Conservation (phyloP, 495 filamentous ascomycete genomes). For the Parachaetomium inaequale region DNA sequence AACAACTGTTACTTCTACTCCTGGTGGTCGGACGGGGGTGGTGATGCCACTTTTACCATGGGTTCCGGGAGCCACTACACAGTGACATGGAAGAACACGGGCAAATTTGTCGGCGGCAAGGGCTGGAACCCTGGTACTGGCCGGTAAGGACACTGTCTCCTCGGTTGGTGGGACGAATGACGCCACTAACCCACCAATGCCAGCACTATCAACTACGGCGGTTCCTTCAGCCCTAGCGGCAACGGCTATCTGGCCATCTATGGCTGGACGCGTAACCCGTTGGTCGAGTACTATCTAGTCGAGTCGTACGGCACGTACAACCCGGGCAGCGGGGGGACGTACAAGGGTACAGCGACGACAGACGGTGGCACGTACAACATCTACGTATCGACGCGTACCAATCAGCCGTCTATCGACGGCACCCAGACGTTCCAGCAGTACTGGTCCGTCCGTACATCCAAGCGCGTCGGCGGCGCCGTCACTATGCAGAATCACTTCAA, state of each 20-base stretch:
- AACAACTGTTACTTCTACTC: conserved; percentile 58
- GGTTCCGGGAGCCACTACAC: conserved; percentile 48
- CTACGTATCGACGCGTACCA: conserved; percentile 53
- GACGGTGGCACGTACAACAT: conserved; percentile 64
- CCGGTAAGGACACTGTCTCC: too few relatives aligned
- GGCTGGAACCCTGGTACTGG: conserved; percentile 53
- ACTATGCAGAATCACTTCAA: conserved; percentile 57
- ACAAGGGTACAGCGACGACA: conserved; percentile 51
- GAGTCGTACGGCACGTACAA: conserved; percentile 54
- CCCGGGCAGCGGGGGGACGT: conserved; percentile 41
- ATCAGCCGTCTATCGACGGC: conserved; percentile 56
- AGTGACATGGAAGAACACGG: conserved; percentile 49
- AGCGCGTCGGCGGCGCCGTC: conserved; percentile 49
- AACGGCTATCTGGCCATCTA: conserved; percentile 54
- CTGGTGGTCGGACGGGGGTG: conserved; percentile 57
- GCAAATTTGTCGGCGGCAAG: conserved; percentile 59
- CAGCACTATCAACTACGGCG: conserved; percentile 32
- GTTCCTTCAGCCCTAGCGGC: conserved; percentile 27
- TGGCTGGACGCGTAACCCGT: conserved; percentile 54
- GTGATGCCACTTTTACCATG: conserved; percentile 52
- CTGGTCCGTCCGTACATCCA: conserved; percentile 50
- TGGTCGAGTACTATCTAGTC: conserved; percentile 59
- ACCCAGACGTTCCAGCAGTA: conserved; percentile 55
- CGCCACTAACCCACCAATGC: too few relatives aligned
- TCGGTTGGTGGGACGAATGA: too few relatives aligned